Evolutionary conservation across 768 basidiomycete genomes (phyloP), one percentile per base, ranked within the genome.

Genomic region (Coprinopsis marcescibilis): DNA sequence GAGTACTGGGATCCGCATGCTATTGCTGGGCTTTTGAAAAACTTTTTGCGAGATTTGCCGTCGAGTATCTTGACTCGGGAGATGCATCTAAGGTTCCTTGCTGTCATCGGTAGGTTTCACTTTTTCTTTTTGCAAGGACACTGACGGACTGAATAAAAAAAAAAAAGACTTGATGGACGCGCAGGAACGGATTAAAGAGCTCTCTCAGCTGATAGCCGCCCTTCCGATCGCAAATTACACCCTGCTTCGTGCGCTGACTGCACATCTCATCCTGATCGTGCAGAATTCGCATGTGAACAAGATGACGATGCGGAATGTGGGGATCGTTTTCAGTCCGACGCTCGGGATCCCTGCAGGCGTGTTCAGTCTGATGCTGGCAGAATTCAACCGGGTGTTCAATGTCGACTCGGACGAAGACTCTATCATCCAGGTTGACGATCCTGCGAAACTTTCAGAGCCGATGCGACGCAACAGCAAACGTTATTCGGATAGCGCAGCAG

Each of bases 1-100:
- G 94, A 96, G 59, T 89, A 85, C 57, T 96, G 90, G 88, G 96
- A 99, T 68, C 92, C 91, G 35, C 94, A 99, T 63, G 96, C 96
- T 29, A 89, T 99, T 51, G 88, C 96, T 40, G 96, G 95, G 3
- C 72, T 99, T 51, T 72, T 99, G 50, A 99, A 99, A 70, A 78
- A 81, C 44, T 99, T 85, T 69, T 69, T 99, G 56, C 85, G 96
- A 48, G 96, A 99, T 56, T 67, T 99, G 25, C 95, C 96, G 35
- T 81, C 84, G 19, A 94, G 91, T 57, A 85, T 98, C 49, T 73
- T 99, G 21, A 97, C 95, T 14, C 79, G 87, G 44, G 93, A 97
- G 38, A 77, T 95, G 36, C 95, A 99, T 63, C 71, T 89, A 60
- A 77, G 76, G 54, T 99, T 97, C 73, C 75, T 98, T 37, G 77